Conservation (phyloP, 2,329 filamentous ascomycete genomes). For the Colletotrichum higginsianum region DNA sequence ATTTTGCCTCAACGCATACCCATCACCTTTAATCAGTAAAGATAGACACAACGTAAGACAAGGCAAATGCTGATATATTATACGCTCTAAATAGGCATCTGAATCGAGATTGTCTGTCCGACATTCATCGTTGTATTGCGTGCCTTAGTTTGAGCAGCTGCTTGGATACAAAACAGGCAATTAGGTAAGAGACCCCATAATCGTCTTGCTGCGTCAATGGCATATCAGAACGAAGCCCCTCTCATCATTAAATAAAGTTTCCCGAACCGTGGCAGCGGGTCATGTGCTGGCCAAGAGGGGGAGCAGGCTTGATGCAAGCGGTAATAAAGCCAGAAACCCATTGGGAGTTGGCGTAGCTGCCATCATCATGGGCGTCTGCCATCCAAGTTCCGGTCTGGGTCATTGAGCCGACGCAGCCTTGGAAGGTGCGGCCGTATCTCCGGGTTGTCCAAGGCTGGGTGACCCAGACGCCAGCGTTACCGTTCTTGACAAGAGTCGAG, state of each 20-base stretch:
- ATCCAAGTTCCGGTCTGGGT: conserved; percentile 14
- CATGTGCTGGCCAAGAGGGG: not conserved
- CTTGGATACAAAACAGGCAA: too few relatives aligned
- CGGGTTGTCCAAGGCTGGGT: conserved; percentile 24
- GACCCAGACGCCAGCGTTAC: conserved; percentile 15
- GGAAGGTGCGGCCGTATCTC: conserved; percentile 8
- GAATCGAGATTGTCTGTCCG: too few relatives aligned
- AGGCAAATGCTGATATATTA: too few relatives aligned
- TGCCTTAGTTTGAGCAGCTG: too few relatives aligned
- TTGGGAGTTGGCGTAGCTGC: conserved; percentile 3
- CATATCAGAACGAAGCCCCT: too few relatives aligned
- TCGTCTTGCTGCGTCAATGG: too few relatives aligned
- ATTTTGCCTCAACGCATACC: too few relatives aligned
- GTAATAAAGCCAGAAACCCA: conserved; percentile 26
- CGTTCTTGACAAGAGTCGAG: conserved; percentile 6
- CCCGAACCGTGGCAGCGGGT: conserved; percentile 10
- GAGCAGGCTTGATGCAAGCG: conserved; percentile 15
- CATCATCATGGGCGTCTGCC: conserved; percentile 11
- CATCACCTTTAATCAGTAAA: too few relatives aligned
- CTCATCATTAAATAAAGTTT: conserved; percentile 2
- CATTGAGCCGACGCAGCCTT: conserved; percentile 22
- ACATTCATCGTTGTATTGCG: too few relatives aligned
- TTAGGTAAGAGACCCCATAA: too few relatives aligned
- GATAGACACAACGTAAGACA: too few relatives aligned
- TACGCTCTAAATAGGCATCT: too few relatives aligned